These are phyloP conservation scores for Solanum pinnatisectum DNA, from an alignment of 257 asterid genomes.

Conservation along the genomic window DNA sequence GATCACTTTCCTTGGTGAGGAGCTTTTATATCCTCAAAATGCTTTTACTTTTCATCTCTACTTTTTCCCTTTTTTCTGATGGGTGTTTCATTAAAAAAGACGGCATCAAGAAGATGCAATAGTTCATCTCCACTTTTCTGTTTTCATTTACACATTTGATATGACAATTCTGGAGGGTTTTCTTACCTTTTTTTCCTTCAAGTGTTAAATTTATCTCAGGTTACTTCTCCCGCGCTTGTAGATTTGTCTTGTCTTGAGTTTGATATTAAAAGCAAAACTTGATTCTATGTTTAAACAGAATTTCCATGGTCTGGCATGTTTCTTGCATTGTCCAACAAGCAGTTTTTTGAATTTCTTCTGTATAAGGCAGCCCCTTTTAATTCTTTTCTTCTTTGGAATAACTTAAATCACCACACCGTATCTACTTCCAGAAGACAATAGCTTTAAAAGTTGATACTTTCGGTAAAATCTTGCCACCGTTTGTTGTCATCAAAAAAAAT, in stretches of 20 bases:
- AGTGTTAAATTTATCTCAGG: not conserved
- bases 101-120: not conserved
- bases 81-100: not conserved
- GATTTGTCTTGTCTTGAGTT: not conserved
- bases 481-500: not conserved
- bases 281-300: not conserved
- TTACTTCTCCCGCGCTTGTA: not conserved
- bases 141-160: not conserved
- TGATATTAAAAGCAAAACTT: not conserved
- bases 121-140: not conserved
- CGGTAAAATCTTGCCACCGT: not conserved
- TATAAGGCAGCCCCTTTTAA: not conserved
- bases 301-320: not conserved
- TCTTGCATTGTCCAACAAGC: not conserved
- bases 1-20: not conserved
- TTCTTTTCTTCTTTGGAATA: not conserved
- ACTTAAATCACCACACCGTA: not conserved
- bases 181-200: not conserved
- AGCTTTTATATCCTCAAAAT: not conserved
- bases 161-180: not conserved
- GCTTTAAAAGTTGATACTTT: not conserved
- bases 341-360: not conserved
- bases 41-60: not conserved
- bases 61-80: not conserved
- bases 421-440: not conserved